Evolutionary conservation across 306 rosid species (phyloP).

Genomic region (Leucaena leucocephala): DNA sequence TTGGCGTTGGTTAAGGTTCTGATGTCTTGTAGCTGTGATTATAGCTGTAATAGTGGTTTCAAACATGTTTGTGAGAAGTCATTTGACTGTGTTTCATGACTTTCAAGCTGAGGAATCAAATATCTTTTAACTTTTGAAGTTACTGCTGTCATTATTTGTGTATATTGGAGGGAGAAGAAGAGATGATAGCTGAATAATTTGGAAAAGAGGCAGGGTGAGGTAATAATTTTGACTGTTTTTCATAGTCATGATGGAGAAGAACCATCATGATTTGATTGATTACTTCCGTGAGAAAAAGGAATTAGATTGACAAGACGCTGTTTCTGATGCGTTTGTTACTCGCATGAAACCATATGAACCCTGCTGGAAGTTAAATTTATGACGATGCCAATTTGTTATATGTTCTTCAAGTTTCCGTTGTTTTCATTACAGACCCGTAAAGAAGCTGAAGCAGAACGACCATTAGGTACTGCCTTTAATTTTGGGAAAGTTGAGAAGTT

Average conservation of each 20-base stretch:
- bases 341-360: not conserved
- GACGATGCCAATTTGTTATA: not conserved
- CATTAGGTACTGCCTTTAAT: not conserved
- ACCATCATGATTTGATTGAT: not conserved
- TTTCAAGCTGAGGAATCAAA: not conserved
- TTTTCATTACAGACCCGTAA: not conserved
- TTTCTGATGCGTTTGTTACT: not conserved
- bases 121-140: not conserved
- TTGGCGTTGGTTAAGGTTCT: not conserved
- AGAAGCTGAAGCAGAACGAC: constrained; percentile 2
- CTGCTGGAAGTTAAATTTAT: not conserved
- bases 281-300: no score
- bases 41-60: not conserved
- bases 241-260: not conserved
- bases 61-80: not conserved
- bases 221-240: not conserved
- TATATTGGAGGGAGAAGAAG: not conserved
- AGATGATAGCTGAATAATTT: not conserved
- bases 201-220: not conserved
- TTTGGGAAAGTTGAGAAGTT: constrained; percentile 1
- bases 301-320: not conserved
- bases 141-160: not conserved
- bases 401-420: constrained; percentile 11
- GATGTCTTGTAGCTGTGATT: not conserved
- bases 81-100: constrained; percentile 7